Percentiles rank a stretch among this genome's conserved stretches.
Conservation (phyloP, 345 rosid species). For the Ceriops tagal region DNA sequence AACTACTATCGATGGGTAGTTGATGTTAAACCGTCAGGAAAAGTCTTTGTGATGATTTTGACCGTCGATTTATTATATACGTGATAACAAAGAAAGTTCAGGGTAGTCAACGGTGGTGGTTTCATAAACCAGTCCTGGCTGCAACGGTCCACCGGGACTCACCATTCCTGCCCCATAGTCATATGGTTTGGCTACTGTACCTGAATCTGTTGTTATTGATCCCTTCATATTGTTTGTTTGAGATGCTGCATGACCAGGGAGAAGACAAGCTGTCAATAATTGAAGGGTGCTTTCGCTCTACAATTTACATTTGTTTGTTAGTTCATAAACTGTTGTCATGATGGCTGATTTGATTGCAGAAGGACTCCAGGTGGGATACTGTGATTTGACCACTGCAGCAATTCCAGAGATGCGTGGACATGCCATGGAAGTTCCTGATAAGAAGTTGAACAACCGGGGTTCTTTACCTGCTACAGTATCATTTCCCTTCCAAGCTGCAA, state of each 20-base stretch:
- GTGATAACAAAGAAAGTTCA: constrained; percentile 64
- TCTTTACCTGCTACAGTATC: constrained; percentile 44
- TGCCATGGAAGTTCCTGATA: constrained; percentile 86
- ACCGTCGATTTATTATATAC: constrained; percentile 46
- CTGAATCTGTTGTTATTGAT: constrained; percentile 50
- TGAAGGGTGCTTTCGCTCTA: not conserved
- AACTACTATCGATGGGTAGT: constrained; percentile 73
- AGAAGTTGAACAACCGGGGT: constrained; percentile 42
- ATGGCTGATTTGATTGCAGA: constrained; percentile 76
- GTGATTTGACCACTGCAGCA: constrained; percentile 55
- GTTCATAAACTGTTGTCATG: constrained; percentile 64
- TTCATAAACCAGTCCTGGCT: constrained; percentile 69
- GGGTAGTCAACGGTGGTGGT: constrained; percentile 53
- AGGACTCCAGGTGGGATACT: constrained; percentile 55
- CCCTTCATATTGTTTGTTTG: constrained; percentile 52
- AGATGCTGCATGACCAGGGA: constrained; percentile 37
- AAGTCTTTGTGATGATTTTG: constrained; percentile 33
- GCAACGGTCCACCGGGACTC: constrained; percentile 44
- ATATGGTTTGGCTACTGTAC: constrained; percentile 54
- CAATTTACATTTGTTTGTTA: not conserved
- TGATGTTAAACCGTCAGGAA: constrained; percentile 50
- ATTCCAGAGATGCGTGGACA: constrained; percentile 76
- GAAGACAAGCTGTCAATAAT: not conserved
- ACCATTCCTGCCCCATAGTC: constrained; percentile 72
- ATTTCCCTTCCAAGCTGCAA: constrained; percentile 77